Conservation (phyloP, 225 moss, liverwort and hornwort genomes). For the Pseudoscleropodium purum region DNA sequence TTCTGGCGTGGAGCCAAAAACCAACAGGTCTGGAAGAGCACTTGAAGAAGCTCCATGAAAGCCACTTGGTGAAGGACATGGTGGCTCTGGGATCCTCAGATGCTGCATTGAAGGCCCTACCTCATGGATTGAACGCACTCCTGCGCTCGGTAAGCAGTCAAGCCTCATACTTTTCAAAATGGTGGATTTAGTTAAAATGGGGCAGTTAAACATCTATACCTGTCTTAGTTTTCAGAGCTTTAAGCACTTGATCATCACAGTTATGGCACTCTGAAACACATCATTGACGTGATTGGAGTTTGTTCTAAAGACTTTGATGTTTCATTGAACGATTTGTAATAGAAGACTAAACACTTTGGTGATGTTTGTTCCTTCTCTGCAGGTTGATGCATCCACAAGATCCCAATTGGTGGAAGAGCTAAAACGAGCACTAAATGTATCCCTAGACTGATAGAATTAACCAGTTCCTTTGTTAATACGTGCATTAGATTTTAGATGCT, state of each 20-base stretch:
- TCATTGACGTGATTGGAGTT: background rate
- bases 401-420: slow-evolving; percentile 39
- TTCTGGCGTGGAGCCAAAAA: slow-evolving; percentile 68
- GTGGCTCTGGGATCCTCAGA: slow-evolving; percentile 60
- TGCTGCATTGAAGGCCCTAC: slow-evolving; percentile 56
- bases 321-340: background rate
- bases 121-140: slow-evolving; percentile 62
- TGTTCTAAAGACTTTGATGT: background rate
- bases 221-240: background rate
- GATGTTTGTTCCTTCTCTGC: background rate
- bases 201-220: background rate
- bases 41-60: slow-evolving; percentile 42
- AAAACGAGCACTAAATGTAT: slow-evolving; percentile 23
- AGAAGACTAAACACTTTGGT: background rate
- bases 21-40: slow-evolving; percentile 42
- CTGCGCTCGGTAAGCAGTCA: slow-evolving; percentile 54
- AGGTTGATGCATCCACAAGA: slow-evolving; percentile 43
- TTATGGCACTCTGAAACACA: background rate
- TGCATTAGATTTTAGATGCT: background rate
- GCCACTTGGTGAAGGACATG: slow-evolving; percentile 57
- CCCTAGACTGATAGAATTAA: slow-evolving; percentile 1
- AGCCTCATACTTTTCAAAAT: too few relatives aligned
- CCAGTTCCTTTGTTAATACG: slow-evolving; percentile 8
- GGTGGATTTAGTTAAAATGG: too few relatives aligned
- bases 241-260: too few relatives aligned